Evolutionary conservation across 768 basidiomycete species (phyloP).

Genomic region (Favolaschia claudopus): DNA sequence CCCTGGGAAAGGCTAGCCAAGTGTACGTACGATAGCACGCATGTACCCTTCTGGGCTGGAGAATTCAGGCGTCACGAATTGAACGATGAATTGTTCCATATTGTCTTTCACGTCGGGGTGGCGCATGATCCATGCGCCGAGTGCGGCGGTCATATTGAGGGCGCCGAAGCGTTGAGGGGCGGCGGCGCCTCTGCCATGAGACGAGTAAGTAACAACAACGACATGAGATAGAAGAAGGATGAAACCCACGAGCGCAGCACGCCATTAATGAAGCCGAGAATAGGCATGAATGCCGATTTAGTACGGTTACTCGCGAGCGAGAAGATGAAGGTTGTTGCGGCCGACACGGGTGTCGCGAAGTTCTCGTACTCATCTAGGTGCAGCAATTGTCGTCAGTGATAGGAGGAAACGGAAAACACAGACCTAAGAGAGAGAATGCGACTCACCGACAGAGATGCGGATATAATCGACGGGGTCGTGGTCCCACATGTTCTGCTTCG

Average conservation of each 20-base stretch:
- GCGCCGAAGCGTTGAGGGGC: slow-evolving; percentile 83
- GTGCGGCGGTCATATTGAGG: slow-evolving; percentile 79
- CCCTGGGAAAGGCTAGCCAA: slow-evolving; percentile 3
- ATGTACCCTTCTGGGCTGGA: slow-evolving; percentile 72
- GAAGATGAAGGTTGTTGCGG: slow-evolving; percentile 83
- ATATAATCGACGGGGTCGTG: slow-evolving; percentile 87
- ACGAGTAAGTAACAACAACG: neutral
- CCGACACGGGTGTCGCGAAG: slow-evolving; percentile 77
- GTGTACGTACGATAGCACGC: slow-evolving; percentile 71
- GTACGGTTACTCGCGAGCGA: slow-evolving; percentile 81
- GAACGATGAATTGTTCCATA: slow-evolving; percentile 81
- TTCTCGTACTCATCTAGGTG: slow-evolving; percentile 81
- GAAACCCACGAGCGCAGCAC: slow-evolving; percentile 73
- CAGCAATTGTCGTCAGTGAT: slow-evolving; percentile 9
- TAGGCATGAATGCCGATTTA: slow-evolving; percentile 81
- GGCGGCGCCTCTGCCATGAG: slow-evolving; percentile 43
- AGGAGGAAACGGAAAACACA: neutral
- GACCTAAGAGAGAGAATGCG: slow-evolving; percentile 17
- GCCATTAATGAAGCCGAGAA: slow-evolving; percentile 78
- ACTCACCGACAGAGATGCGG: slow-evolving; percentile 74
- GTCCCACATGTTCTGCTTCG: slow-evolving; percentile 75
- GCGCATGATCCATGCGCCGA: slow-evolving; percentile 83
- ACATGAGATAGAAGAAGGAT: neutral
- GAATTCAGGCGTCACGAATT: slow-evolving; percentile 80
- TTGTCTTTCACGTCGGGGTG: slow-evolving; percentile 80